phyloP scores from a whole-genome alignment of 768 basidiomycete genomes.

The Mrakia blollopis region DNA sequence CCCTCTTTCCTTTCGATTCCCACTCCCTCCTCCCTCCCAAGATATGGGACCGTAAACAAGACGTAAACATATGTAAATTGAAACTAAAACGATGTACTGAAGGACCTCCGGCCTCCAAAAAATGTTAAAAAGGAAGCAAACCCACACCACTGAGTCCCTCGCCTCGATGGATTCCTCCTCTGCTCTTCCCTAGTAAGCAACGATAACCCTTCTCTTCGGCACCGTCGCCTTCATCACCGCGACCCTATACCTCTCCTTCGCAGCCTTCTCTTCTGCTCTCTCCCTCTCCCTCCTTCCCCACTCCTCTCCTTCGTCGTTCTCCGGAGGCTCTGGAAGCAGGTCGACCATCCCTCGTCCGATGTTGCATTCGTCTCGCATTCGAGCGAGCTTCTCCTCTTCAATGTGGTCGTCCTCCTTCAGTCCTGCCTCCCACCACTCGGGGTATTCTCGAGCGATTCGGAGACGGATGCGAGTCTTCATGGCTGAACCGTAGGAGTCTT shows the following conservation, averaged over 20 bases:
- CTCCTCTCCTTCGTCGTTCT: neutral
- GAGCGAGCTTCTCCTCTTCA: neutral
- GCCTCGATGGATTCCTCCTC: too few relatives aligned
- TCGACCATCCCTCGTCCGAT: conserved; percentile 10
- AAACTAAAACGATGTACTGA: too few relatives aligned
- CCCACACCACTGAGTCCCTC: too few relatives aligned
- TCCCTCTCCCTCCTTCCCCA: conserved; percentile 5
- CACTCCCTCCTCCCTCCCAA: neutral
- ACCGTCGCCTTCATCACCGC: neutral
- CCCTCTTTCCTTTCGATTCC: neutral
- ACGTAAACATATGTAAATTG: too few relatives aligned
- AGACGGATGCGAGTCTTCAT: neutral
- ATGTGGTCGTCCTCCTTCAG: neutral
- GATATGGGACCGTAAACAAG: too few relatives aligned
- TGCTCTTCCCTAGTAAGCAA: neutral
- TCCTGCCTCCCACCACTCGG: neutral
- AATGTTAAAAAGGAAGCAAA: too few relatives aligned
- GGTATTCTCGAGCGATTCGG: neutral
- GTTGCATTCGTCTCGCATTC: neutral
- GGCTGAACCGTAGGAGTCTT: neutral
- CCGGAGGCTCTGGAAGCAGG: neutral
- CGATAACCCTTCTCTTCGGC: neutral
- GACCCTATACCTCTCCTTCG: conserved; percentile 9
- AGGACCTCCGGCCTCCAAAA: too few relatives aligned
- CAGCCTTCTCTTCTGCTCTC: neutral